A percentile compares a stretch with the other conserved stretches of the same genome.
phyloP scores from a whole-genome alignment of 2,329 filamentous ascomycete species.

The Cadophora sp. region DNA sequence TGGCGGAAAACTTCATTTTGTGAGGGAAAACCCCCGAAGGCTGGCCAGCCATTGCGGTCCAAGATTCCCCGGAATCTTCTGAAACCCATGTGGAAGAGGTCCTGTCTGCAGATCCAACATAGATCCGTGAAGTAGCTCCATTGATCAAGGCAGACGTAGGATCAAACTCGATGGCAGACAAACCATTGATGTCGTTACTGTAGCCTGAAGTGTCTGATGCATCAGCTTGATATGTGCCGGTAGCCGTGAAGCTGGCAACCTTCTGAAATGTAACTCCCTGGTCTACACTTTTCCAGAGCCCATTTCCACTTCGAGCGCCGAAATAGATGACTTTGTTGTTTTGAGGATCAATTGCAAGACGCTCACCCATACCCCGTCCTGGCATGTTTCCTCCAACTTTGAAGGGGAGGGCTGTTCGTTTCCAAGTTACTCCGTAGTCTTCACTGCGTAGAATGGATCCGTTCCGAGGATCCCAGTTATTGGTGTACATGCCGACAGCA shows the following conservation, averaged over 20 bases:
- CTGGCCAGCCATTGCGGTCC: too few relatives aligned
- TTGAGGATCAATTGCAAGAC: constrained; percentile 63
- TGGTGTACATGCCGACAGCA: constrained; percentile 64
- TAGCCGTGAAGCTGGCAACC: constrained; percentile 46
- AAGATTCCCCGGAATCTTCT: too few relatives aligned
- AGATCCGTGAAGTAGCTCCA: too few relatives aligned
- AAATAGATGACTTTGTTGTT: constrained; percentile 64
- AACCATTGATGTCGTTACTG: too few relatives aligned
- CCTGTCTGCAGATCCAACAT: too few relatives aligned
- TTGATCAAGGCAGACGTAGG: too few relatives aligned
- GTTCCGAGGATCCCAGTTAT: constrained; percentile 62
- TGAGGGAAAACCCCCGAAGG: too few relatives aligned
- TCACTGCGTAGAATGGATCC: constrained; percentile 61
- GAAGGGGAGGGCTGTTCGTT: constrained; percentile 43
- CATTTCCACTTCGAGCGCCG: constrained; percentile 64
- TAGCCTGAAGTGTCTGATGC: too few relatives aligned
- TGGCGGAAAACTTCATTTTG: too few relatives aligned
- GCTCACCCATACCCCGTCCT: constrained; percentile 64
- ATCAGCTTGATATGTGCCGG: too few relatives aligned
- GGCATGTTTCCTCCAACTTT: constrained; percentile 66
- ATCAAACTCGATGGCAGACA: too few relatives aligned
- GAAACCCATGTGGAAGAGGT: too few relatives aligned
- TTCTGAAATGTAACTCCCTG: constrained; percentile 59
- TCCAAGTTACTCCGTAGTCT: constrained; percentile 61
- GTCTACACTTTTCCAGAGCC: constrained; percentile 64